Evolutionary conservation across 495 filamentous ascomycete species (phyloP).

Genomic region (Daldinia childiae): DNA sequence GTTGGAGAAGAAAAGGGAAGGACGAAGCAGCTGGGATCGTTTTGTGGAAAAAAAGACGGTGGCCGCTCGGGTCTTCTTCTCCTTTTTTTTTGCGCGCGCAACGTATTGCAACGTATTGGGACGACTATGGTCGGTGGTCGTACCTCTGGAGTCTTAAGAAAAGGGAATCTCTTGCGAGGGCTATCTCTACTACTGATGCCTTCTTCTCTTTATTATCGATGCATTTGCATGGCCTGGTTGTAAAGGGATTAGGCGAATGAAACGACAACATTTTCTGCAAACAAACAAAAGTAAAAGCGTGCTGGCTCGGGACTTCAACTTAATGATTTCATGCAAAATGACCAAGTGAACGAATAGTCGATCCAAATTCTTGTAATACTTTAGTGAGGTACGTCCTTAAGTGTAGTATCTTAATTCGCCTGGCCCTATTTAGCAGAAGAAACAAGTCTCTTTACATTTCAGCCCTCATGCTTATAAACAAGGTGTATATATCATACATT

Average conservation of each 20-base stretch:
- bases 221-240: slow-evolving; percentile 53
- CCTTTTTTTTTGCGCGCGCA: slow-evolving; percentile 27
- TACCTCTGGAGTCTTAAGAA: slow-evolving; percentile 46
- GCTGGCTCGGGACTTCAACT: background rate
- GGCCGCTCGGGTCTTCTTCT: slow-evolving; percentile 21
- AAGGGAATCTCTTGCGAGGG: slow-evolving; percentile 43
- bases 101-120: slow-evolving; percentile 41
- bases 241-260: slow-evolving; percentile 53
- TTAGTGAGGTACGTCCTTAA: background rate
- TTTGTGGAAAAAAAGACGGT: background rate
- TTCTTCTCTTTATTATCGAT: slow-evolving; percentile 42
- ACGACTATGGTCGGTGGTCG: slow-evolving; percentile 45
- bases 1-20: slow-evolving; percentile 3
- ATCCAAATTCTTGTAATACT: background rate
- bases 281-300: slow-evolving; percentile 8
- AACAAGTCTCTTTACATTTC: too few species aligned
- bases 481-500: too few species aligned
- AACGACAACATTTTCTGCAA: slow-evolving; percentile 43
- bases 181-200: slow-evolving; percentile 36
- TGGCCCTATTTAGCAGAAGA: too few species aligned
- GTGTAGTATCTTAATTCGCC: background rate
- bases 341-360: background rate
- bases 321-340: background rate
- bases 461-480: too few species aligned
- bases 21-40: slow-evolving; percentile 1